Conservation (phyloP, 2,329 filamentous ascomycete species). For the Paecilomyces niveus region DNA sequence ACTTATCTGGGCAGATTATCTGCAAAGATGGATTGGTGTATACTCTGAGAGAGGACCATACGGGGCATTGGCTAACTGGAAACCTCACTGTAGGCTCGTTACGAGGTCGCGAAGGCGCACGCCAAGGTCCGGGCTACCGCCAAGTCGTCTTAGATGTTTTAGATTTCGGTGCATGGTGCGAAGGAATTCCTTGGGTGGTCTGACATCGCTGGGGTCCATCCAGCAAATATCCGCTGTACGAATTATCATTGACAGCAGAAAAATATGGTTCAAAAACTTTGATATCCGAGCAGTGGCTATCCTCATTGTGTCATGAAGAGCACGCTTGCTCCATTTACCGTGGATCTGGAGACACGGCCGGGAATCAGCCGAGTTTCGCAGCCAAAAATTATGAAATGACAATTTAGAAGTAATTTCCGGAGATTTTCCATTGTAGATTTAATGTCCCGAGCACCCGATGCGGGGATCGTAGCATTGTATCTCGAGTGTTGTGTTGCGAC, state of each 20-base stretch:
- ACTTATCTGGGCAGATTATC: not conserved
- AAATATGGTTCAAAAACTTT: conserved; percentile 36
- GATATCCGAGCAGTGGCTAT: conserved; percentile 28
- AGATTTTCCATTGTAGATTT: not conserved
- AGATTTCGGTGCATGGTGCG: conserved; percentile 37
- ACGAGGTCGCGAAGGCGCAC: conserved; percentile 94
- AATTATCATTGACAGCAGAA: conserved; percentile 35
- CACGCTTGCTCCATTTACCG: conserved; percentile 8
- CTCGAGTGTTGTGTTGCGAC: conserved; percentile 5
- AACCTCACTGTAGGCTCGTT: conserved; percentile 57
- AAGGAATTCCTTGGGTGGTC: conserved; percentile 35
- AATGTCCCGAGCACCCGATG: not conserved
- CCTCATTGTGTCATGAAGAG: conserved; percentile 10
- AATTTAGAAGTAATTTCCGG: conserved; percentile 2
- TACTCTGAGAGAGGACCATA: not conserved
- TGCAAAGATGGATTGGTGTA: not conserved
- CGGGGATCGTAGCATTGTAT: not conserved
- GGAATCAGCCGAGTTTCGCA: conserved; percentile 7
- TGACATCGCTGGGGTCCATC: conserved; percentile 17
- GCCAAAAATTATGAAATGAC: conserved; percentile 9
- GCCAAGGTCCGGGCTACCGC: conserved; percentile 84
- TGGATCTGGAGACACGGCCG: conserved; percentile 9
- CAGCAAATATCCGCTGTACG: conserved; percentile 33
- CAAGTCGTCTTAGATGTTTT: conserved; percentile 45
- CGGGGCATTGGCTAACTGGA: conserved; percentile 9